Evolutionary conservation across 75 land plant species (phyloP).

Genomic region (Adiantum capillusveneris): DNA sequence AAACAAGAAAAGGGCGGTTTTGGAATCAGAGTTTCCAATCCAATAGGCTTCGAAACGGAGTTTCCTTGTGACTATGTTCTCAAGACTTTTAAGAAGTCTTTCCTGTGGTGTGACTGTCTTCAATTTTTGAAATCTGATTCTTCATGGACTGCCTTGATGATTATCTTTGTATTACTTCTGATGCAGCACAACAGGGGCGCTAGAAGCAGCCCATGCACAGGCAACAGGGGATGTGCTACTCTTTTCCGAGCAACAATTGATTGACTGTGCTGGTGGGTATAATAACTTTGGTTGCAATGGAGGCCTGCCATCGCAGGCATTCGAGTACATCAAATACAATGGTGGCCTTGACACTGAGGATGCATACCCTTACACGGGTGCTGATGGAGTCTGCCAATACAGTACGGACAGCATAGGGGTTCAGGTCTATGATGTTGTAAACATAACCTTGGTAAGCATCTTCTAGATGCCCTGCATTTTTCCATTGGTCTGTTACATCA

Average conservation of each 20-base stretch:
- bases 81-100: background rate
- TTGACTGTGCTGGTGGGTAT: constrained; percentile 81
- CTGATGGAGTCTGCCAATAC: constrained; percentile 67
- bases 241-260: constrained; percentile 95
- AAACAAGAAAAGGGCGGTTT: no score
- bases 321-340: constrained; percentile 88
- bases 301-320: constrained; percentile 96
- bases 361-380: constrained; percentile 77
- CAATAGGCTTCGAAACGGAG: no score
- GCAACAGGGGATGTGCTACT: constrained; percentile 72
- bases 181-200: constrained; percentile 85
- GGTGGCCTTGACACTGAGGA: constrained; percentile 97
- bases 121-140: no score
- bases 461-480: background rate
- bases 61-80: no score
- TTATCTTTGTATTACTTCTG: background rate
- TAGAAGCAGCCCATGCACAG: constrained; percentile 96
- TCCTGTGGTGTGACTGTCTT: background rate
- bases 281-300: constrained; percentile 96
- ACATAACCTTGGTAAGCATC: constrained; percentile 69
- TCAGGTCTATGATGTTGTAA: constrained; percentile 75
- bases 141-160: no score
- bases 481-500: no score
- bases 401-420: constrained; percentile 63
- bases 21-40: no score